Conservation (phyloP, 2,329 filamentous ascomycete species). For the Hymenotorrendiella dingleyae region DNA sequence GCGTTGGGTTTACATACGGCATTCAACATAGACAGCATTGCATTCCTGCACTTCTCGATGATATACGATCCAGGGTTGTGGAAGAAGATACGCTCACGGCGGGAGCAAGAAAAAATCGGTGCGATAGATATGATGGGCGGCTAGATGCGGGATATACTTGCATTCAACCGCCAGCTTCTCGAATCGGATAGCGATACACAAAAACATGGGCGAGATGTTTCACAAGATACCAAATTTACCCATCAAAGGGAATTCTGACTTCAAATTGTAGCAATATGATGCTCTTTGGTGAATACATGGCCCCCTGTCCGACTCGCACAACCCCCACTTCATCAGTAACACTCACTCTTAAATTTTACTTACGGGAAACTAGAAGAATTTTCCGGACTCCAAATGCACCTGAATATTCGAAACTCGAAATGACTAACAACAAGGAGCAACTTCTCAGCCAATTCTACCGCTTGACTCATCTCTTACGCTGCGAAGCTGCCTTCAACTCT, state of each 20-base stretch:
- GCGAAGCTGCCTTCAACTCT: not conserved
- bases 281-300: not conserved
- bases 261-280: not conserved
- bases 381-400: no score
- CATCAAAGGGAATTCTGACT: not conserved
- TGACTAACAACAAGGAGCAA: no score
- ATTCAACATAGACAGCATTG: constrained; percentile 28
- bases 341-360: no score
- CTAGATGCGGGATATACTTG: constrained; percentile 5
- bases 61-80: not conserved
- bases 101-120: not conserved
- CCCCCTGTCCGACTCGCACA: no score
- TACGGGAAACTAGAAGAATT: no score
- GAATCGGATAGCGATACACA: constrained; percentile 1
- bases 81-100: no score
- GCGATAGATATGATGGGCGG: not conserved
- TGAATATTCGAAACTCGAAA: no score
- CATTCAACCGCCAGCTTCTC: constrained; percentile 10
- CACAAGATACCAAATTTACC: constrained; percentile 1
- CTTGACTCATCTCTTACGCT: not conserved
- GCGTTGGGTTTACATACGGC: constrained; percentile 18
- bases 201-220: constrained; percentile 6
- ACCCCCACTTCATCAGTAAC: no score
- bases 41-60: constrained; percentile 10
- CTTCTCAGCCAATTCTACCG: no score